Evolutionary conservation across 352 stramenopile species (phyloP), one percentile per base, ranked within the genome.

Genomic region (Phytophthora palmivora): DNA sequence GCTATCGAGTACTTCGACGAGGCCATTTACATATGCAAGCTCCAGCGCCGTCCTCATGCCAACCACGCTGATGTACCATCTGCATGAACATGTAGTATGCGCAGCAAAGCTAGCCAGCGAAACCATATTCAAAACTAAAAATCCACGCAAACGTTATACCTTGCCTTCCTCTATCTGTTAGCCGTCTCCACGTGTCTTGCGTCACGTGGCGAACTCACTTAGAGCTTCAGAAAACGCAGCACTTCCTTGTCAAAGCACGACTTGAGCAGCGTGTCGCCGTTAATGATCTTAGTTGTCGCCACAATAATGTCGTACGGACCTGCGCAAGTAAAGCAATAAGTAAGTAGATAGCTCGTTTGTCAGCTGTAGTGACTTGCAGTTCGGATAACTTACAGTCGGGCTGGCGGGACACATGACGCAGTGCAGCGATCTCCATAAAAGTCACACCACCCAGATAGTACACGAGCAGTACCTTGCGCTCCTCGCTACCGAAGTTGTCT

Each of bases 381-480:
- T 28, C 14, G 32, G 21, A 24, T 19, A 52, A 97, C 66, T 72
- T 91, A 92, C 97, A 99, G 6, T 91, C 86, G 11, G 88, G 80
- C 34, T 97, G 84, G 54, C 89, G 89, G 14, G 92, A 98, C 28
- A 99, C 78, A 74, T 98, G 98, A 24, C 97, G 89, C 36, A 99
- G 73, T 15, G 95, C 95, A 15, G 97, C 95, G 58, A 98, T 97
- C 72, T 99, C 97, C 90, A 98, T 98, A 72, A 93, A 98, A 16
- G 96, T 98, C 12, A 99, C 89, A 24, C 97, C 97, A 37, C 97
- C 97, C 14, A 99, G 58, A 73, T 97, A 99, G 74, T 98, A 97
- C 16, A 99, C 92, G 9, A 99, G 70, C 75, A 99, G 87, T 32
- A 98, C 93, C 70, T 98, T 98, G 51, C 80, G 74, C 54, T 94